These are phyloP conservation scores for Pseudozyma sp. DNA, from an alignment of 1,284 basidiomycete species.

Conservation along the genomic window DNA sequence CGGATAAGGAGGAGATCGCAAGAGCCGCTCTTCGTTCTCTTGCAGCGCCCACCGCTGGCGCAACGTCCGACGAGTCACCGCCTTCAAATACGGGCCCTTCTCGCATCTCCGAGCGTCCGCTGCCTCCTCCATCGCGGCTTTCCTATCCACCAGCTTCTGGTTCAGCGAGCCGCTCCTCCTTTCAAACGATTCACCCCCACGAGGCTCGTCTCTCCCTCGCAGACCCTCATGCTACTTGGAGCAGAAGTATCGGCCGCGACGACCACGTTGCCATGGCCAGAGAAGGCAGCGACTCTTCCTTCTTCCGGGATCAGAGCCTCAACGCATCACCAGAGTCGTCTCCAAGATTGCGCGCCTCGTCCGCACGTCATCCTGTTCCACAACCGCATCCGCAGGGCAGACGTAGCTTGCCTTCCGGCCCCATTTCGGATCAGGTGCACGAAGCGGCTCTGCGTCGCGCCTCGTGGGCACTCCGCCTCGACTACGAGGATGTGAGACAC, in stretches of 20 bases:
- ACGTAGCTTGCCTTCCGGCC: slow-evolving; percentile 19
- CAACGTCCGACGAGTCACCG: slow-evolving; percentile 6
- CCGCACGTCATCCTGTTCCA: not conserved
- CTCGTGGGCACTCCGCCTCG: slow-evolving; percentile 25
- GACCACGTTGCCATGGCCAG: not conserved
- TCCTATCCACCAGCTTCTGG: not conserved
- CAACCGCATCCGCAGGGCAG: slow-evolving; percentile 7
- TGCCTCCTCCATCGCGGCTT: not conserved
- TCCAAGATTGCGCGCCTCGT: slow-evolving; percentile 10
- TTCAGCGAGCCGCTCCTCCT: not conserved
- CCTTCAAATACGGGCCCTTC: slow-evolving; percentile 9
- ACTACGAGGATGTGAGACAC: slow-evolving; percentile 23
- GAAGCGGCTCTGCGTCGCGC: slow-evolving; percentile 31
- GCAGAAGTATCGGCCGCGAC: not conserved
- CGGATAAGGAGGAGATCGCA: slow-evolving; percentile 44
- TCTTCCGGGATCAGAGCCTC: slow-evolving; percentile 24
- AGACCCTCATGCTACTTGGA: not conserved
- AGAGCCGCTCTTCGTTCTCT: slow-evolving; percentile 45
- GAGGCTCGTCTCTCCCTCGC: slow-evolving; percentile 1
- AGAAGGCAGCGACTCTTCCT: slow-evolving; percentile 20
- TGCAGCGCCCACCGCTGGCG: slow-evolving; percentile 10
- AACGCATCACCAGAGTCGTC: slow-evolving; percentile 37
- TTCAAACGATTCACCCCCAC: not conserved
- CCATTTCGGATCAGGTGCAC: slow-evolving; percentile 8
- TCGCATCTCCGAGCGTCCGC: not conserved